phyloP scores from a whole-genome alignment of 208 protist species.

The Leptomonas pyrrhocoris region DNA sequence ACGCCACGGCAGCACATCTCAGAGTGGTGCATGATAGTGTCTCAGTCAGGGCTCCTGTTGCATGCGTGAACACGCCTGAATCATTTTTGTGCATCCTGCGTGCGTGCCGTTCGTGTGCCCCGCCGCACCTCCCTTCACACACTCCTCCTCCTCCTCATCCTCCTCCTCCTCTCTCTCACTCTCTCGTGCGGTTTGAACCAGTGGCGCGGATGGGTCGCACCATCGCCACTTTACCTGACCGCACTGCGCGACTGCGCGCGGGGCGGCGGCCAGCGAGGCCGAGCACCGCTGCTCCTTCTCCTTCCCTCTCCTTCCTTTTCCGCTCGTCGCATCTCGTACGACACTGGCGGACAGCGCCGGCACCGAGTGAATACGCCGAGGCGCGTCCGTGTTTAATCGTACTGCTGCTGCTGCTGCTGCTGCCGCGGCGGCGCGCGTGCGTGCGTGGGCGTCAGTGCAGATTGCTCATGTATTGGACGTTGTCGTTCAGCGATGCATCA shows the following conservation, averaged over 20 bases:
- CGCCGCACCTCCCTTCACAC: not conserved
- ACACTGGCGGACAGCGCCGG: conserved; percentile 29
- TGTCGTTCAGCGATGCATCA: conserved; percentile 26
- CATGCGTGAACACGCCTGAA: conserved; percentile 16
- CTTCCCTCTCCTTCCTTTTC: not conserved
- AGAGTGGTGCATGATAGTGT: conserved; percentile 3
- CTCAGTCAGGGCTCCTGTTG: conserved; percentile 18
- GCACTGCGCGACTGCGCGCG: conserved; percentile 18
- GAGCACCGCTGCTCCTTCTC: not conserved
- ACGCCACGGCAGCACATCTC: not conserved
- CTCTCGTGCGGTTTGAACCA: conserved; percentile 27
- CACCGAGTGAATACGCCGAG: conserved; percentile 21
- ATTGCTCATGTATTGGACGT: conserved; percentile 16
- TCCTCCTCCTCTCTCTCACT: too few relatives aligned
- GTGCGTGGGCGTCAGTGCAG: conserved; percentile 17
- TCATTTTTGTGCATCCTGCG: conserved; percentile 27
- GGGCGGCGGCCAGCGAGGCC: too few relatives aligned
- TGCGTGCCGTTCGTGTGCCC: not conserved
- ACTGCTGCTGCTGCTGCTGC: conserved; percentile 7
- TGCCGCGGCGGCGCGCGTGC: too few relatives aligned
- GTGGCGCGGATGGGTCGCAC: conserved; percentile 23
- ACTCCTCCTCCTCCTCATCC: not conserved
- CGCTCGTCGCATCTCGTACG: conserved; percentile 22
- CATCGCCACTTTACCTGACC: conserved; percentile 25
- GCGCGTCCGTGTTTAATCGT: conserved; percentile 33